Percentiles rank a stretch among this genome's conserved stretches.
Evolutionary conservation across 257 asterid species (phyloP).

Genomic region (Leptodermis oblonga): DNA sequence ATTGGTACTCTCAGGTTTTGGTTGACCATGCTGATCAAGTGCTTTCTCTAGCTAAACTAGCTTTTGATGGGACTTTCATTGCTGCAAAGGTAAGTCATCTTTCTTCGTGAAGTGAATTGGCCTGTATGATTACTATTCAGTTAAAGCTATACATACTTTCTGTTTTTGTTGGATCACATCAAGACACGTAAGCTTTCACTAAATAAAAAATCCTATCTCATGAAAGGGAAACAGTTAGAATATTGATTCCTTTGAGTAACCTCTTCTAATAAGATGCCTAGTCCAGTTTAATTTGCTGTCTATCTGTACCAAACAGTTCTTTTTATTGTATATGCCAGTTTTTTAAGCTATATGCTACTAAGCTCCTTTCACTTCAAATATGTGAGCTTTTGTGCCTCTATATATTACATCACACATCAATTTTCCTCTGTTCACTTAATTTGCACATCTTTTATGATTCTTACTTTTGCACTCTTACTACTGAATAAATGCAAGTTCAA

Average conservation of each 20-base stretch:
- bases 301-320: not conserved
- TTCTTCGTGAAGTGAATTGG: not conserved
- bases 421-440: not conserved
- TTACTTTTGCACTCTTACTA: not conserved
- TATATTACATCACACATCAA: not conserved
- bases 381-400: not conserved
- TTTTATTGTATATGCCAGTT: not conserved
- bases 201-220: not conserved
- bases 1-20: constrained; percentile 71
- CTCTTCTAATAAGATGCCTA: no score
- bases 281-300: not conserved
- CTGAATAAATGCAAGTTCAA: not conserved
- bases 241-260: no score
- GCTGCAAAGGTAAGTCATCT: constrained; percentile 26
- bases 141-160: not conserved
- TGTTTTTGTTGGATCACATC: not conserved
- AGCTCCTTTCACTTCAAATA: not conserved
- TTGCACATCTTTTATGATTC: not conserved
- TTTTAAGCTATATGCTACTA: not conserved
- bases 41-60: constrained; percentile 65
- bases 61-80: constrained; percentile 48
- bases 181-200: not conserved
- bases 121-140: no score
- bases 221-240: no score
- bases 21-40: constrained; percentile 80